Evolutionary conservation across 495 filamentous ascomycete genomes (phyloP).

Genomic region (Penicillium cinerascens): DNA sequence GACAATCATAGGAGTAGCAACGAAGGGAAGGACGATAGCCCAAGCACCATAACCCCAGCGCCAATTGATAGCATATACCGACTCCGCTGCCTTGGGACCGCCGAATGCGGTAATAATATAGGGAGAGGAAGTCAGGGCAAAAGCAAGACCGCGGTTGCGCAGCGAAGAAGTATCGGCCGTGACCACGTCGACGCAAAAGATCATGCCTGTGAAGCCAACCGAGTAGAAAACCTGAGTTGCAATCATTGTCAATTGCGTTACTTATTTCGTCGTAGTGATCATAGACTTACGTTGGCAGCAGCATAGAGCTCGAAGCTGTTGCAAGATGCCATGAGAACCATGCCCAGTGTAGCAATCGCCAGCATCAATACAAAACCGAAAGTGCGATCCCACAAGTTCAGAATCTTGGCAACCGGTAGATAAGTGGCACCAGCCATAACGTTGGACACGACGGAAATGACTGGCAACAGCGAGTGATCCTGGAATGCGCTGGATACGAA

Average conservation of each 20-base stretch:
- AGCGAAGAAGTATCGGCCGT: slow-evolving; percentile 58
- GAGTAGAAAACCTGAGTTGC: slow-evolving; percentile 38
- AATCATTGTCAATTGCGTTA: neutral
- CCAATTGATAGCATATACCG: slow-evolving; percentile 50
- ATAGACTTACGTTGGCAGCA: neutral
- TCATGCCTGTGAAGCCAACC: slow-evolving; percentile 52
- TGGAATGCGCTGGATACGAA: slow-evolving; percentile 47
- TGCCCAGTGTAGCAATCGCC: slow-evolving; percentile 27
- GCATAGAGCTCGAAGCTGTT: neutral
- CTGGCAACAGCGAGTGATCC: slow-evolving; percentile 53
- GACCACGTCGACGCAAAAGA: slow-evolving; percentile 52
- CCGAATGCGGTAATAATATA: slow-evolving; percentile 40
- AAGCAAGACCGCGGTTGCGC: slow-evolving; percentile 55
- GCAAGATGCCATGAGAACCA: slow-evolving; percentile 42
- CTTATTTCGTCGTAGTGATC: neutral
- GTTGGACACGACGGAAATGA: slow-evolving; percentile 50
- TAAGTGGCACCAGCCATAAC: slow-evolving; percentile 30
- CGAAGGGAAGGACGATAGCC: slow-evolving; percentile 52
- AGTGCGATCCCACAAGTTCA: slow-evolving; percentile 61
- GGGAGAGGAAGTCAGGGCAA: slow-evolving; percentile 55
- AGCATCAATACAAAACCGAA: slow-evolving; percentile 47
- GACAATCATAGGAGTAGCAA: slow-evolving; percentile 44
- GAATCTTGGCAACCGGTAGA: slow-evolving; percentile 60
- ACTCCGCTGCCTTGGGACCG: slow-evolving; percentile 28
- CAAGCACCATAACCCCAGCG: slow-evolving; percentile 59